Percentiles rank a stretch among this genome's conserved stretches.
Evolutionary conservation across 2,329 filamentous ascomycete species (phyloP).

Genomic region (Aspergillus ruber): DNA sequence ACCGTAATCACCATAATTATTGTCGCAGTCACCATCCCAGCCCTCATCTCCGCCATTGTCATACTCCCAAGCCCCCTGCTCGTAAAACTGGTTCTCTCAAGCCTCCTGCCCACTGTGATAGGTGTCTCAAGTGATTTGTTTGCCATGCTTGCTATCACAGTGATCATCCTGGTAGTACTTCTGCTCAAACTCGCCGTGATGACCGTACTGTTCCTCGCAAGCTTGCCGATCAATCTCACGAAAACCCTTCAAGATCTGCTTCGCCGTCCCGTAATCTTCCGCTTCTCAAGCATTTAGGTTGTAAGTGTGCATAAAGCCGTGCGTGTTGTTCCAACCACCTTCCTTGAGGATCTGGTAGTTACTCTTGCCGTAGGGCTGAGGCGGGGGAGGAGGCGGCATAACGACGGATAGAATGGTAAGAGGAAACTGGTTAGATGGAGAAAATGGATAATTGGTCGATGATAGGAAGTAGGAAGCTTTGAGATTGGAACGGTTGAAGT

Average conservation of each 20-base stretch:
- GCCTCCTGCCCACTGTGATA: background rate
- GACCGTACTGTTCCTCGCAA: background rate
- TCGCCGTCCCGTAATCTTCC: slow-evolving; percentile 2
- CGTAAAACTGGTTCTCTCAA: background rate
- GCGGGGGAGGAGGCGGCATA: background rate
- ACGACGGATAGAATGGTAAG: background rate
- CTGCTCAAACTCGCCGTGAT: background rate
- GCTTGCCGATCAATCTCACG: background rate
- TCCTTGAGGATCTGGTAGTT: slow-evolving; percentile 3
- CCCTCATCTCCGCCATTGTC: too few species aligned
- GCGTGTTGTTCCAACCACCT: slow-evolving; percentile 2
- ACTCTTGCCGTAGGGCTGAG: slow-evolving; percentile 3
- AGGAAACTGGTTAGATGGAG: background rate
- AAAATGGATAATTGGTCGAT: too few species aligned
- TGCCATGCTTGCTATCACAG: background rate
- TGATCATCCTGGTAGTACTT: background rate
- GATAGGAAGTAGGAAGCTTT: too few species aligned
- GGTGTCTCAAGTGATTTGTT: background rate
- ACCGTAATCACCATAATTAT: background rate
- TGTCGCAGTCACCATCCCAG: background rate
- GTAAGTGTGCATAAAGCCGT: slow-evolving; percentile 6
- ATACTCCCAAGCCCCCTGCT: background rate
- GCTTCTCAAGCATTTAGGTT: slow-evolving; percentile 1
- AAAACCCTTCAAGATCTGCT: slow-evolving; percentile 2
- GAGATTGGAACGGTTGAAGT: too few species aligned